These are phyloP conservation scores for Saccharomycopsis amapae DNA, from an alignment of 805 yeast genomes.

Conservation along the genomic window DNA sequence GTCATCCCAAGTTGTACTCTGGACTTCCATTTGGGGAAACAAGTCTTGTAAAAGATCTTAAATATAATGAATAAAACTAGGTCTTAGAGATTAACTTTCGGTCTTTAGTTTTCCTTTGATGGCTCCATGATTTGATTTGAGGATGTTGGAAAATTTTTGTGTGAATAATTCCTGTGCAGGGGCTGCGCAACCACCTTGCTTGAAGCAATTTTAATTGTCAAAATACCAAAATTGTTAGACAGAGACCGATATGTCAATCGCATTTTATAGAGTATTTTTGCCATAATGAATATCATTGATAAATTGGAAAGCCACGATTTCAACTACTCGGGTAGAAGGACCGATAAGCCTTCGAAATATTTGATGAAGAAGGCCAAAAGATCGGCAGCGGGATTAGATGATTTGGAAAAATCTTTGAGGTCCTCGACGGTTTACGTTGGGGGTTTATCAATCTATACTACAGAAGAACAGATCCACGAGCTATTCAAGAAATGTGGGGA, in stretches of 20 bases:
- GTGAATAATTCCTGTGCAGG: no score
- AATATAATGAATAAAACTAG: no score
- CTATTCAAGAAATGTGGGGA: constrained; percentile 77
- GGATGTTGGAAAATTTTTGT: no score
- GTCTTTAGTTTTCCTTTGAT: no score
- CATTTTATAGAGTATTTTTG: no score
- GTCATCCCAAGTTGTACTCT: constrained; percentile 8
- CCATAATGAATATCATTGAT: constrained; percentile 27
- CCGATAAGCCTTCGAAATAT: constrained; percentile 68
- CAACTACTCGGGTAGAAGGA: constrained; percentile 55
- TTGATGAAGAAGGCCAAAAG: constrained; percentile 58
- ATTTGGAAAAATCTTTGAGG: constrained; percentile 55
- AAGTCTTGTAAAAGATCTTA: background rate
- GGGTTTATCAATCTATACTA: constrained; percentile 79
- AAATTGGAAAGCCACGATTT: constrained; percentile 51
- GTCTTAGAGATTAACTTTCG: no score
- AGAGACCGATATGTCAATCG: no score
- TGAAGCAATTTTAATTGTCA: no score
- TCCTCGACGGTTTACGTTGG: constrained; percentile 87
- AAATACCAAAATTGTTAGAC: no score
- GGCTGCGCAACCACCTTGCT: no score
- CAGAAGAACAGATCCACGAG: constrained; percentile 92
- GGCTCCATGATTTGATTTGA: no score
- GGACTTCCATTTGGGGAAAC: background rate
- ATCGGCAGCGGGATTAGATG: constrained; percentile 45